Base-by-base conservation (phyloP, 208 protist species). In the Paratrypanosoma confusum region DNA sequence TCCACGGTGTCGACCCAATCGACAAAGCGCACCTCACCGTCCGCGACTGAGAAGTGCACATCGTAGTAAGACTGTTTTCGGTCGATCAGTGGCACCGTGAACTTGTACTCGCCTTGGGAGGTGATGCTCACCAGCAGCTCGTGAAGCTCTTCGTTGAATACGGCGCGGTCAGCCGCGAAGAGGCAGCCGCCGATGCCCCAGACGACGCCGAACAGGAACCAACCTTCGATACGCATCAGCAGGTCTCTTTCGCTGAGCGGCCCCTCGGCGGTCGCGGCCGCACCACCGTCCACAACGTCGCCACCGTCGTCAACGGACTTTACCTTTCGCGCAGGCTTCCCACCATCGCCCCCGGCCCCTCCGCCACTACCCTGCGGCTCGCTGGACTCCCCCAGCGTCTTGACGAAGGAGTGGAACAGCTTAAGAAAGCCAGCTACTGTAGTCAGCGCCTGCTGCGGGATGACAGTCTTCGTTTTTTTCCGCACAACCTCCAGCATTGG, bases 131-230 rank as follows among this genome's bases (percentile, higher is more conserved):
- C 61, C 20, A 87, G 42, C 33, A 73, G 58, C 18, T 72, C 50
- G 32, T 88, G 86, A 18, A 98, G 64, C 32, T 71, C 62, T 11
- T 29, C 35, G 62, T 82, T 95, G 54, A 97, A 92, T 10, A 53
- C 39, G 10, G 62, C 29, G n/a, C 87, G 67, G 37, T 84, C 74
- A 40, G 74, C 70, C 25, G 60, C 76, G 44, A 80, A 80, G 41
- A 95, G 74, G 38, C 85, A 94, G 22, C 75, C 90, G 21, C 92
- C 95, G 26, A 97, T 54, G 2, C 82, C 88, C 93, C 95, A 97
- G 1, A 94, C 57, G 5, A 96, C 48, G 11, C 78, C 75, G 50
- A 97, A 96, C 39, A 98, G 41, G 58, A 96, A 96, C 71, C 88
- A 89, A 10, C 72, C 76, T 45, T 94, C 83, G 14, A 95, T 43